Conservation (phyloP, 2,329 filamentous ascomycete genomes). For the Aurifilum marmelostoma region DNA sequence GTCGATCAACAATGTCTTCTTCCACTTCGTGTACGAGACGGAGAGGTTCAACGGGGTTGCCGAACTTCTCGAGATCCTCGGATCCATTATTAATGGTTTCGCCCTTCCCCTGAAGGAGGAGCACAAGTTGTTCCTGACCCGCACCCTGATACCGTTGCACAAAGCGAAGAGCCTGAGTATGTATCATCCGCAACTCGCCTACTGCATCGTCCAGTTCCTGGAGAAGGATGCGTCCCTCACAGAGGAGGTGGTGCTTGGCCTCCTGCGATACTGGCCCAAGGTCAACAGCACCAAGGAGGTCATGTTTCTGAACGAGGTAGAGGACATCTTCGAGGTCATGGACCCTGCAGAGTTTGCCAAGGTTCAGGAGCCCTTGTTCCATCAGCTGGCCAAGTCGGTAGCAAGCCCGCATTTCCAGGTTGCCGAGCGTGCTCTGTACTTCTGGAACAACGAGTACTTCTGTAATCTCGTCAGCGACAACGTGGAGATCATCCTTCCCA, state of each 20-base stretch:
- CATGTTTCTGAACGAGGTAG: slow-evolving; percentile 99
- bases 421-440: slow-evolving; percentile 94
- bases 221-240: slow-evolving; percentile 97
- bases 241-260: slow-evolving; percentile 94
- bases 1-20: slow-evolving; percentile 99
- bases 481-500: slow-evolving; percentile 95
- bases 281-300: slow-evolving; percentile 99
- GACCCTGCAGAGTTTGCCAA: slow-evolving; percentile 98
- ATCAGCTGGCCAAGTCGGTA: slow-evolving; percentile 95
- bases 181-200: slow-evolving; percentile 98
- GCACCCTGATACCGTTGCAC: slow-evolving; percentile 90
- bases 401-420: slow-evolving; percentile 99
- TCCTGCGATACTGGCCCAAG: slow-evolving; percentile 98
- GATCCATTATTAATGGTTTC: slow-evolving; percentile 99
- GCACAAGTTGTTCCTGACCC: slow-evolving; percentile 95
- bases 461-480: slow-evolving; percentile 99
- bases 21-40: slow-evolving; percentile 98
- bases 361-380: slow-evolving; percentile 96
- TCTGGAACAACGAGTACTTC: slow-evolving; percentile 99
- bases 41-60: slow-evolving; percentile 98
- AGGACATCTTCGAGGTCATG: slow-evolving; percentile 99
- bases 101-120: slow-evolving; percentile 96
- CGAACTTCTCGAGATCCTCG: slow-evolving; percentile 92
- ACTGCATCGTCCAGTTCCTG: slow-evolving; percentile 98
- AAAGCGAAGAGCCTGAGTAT: slow-evolving; percentile 99